Percentiles rank a stretch among this genome's conserved stretches.
These are phyloP conservation scores for Cytospora leucostoma DNA, from an alignment of 2,329 filamentous ascomycete species.

Conservation along the genomic window DNA sequence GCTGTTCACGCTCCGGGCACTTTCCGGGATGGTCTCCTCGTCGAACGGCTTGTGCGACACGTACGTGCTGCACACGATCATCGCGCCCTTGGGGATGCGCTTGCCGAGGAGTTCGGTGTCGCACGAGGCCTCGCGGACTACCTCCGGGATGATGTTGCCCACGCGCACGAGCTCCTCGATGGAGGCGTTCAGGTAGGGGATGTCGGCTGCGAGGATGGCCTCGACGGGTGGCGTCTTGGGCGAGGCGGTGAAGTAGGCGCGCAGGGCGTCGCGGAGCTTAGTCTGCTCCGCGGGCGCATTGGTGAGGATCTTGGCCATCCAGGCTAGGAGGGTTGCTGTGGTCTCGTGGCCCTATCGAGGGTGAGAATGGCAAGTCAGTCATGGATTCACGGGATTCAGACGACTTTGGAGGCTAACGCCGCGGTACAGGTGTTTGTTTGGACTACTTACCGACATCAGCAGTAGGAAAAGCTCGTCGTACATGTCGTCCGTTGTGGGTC, in stretches of 20 bases:
- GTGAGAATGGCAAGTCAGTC: neutral
- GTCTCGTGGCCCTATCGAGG: constrained; percentile 21
- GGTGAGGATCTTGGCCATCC: constrained; percentile 25
- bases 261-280: constrained; percentile 18
- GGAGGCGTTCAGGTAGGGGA: constrained; percentile 25
- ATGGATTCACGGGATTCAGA: neutral
- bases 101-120: constrained; percentile 20
- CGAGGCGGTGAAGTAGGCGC: constrained; percentile 5
- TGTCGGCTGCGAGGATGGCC: constrained; percentile 19
- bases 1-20: constrained; percentile 14
- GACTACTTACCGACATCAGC: constrained; percentile 17
- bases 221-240: constrained; percentile 10
- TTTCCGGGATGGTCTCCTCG: constrained; percentile 7
- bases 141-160: constrained; percentile 18
- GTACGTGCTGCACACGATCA: constrained; percentile 23
- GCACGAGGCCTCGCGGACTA: constrained; percentile 20
- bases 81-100: constrained; percentile 16
- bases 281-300: constrained; percentile 8
- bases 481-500: constrained; percentile 21
- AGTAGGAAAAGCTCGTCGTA: constrained; percentile 23
- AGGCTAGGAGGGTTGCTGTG: constrained; percentile 22
- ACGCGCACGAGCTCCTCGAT: constrained; percentile 24
- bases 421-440: neutral
- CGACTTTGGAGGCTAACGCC: neutral
- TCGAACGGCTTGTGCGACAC: constrained; percentile 21